phyloP scores from a whole-genome alignment of 1,139 yeast genomes.

The Kluyveromyces sp. region DNA sequence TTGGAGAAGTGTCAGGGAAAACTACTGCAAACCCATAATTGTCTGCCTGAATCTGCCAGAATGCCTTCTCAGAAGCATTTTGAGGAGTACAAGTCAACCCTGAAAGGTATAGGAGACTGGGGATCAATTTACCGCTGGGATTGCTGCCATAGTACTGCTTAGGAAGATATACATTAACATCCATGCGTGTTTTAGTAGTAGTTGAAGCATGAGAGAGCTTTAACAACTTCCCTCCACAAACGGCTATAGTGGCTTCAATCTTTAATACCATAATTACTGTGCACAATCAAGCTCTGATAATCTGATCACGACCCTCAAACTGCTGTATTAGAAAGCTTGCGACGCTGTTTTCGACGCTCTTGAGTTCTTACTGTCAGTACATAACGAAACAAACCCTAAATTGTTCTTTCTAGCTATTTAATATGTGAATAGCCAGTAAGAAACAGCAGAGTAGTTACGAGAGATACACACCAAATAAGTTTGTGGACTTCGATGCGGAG shows the following conservation, averaged over 20 bases:
- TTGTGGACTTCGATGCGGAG: too few species aligned
- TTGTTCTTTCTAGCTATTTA: too few species aligned
- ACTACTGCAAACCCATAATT: constrained; percentile 80
- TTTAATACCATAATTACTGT: constrained; percentile 35
- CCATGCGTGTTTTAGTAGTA: constrained; percentile 66
- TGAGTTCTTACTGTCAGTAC: too few species aligned
- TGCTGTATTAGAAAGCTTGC: too few species aligned
- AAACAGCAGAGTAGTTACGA: too few species aligned
- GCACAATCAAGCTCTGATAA: not conserved
- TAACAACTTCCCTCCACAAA: constrained; percentile 69
- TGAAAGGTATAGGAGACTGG: constrained; percentile 73
- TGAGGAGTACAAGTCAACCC: constrained; percentile 93
- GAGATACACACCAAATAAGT: too few species aligned
- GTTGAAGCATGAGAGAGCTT: constrained; percentile 70
- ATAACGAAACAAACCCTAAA: too few species aligned
- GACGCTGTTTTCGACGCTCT: too few species aligned
- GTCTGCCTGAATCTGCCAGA: constrained; percentile 73
- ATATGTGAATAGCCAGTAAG: too few species aligned
- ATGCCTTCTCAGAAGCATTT: constrained; percentile 93
- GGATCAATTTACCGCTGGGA: constrained; percentile 37
- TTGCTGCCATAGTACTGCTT: constrained; percentile 36
- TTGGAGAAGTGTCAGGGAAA: constrained; percentile 95
- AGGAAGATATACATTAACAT: constrained; percentile 77
- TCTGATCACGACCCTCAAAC: too few species aligned
- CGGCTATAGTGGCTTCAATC: constrained; percentile 49